Conservation (phyloP, 306 rosid species). For the Quercus ilex region DNA sequence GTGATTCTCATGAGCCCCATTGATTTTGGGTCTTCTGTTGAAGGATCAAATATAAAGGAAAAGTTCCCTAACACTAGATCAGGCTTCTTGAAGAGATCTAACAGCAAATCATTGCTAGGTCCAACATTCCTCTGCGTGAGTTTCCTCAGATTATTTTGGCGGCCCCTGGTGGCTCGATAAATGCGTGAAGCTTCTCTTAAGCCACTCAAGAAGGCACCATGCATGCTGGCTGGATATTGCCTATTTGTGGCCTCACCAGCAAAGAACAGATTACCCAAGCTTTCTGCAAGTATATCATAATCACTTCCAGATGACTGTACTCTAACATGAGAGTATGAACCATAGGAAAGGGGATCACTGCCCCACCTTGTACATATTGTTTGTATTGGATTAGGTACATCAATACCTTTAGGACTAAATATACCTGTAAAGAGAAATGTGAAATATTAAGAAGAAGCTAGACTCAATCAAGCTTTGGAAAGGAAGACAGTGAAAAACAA, state of each 20-base stretch:
- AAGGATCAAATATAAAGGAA: slow-evolving; percentile 56
- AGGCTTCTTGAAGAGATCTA: slow-evolving; percentile 64
- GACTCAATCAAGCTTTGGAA: slow-evolving; percentile 12
- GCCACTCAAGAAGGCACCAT: slow-evolving; percentile 92
- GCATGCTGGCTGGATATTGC: slow-evolving; percentile 97
- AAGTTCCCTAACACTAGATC: slow-evolving; percentile 63
- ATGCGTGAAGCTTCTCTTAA: slow-evolving; percentile 88
- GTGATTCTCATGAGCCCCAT: slow-evolving; percentile 63
- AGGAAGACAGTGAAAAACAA: slow-evolving; percentile 2
- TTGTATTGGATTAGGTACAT: slow-evolving; percentile 77
- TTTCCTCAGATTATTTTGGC: slow-evolving; percentile 43
- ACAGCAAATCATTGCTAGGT: slow-evolving; percentile 38
- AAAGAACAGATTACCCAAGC: slow-evolving; percentile 76
- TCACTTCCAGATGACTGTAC: slow-evolving; percentile 80
- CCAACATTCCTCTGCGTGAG: slow-evolving; percentile 43
- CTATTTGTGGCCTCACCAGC: slow-evolving; percentile 96
- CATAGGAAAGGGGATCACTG: slow-evolving; percentile 78
- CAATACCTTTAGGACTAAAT: slow-evolving; percentile 62
- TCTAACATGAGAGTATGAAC: slow-evolving; percentile 90
- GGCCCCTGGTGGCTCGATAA: slow-evolving; percentile 34
- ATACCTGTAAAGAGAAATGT: slow-evolving; percentile 52
- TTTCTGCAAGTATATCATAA: slow-evolving; percentile 86
- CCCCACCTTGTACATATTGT: slow-evolving; percentile 96
- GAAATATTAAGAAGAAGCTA: not conserved
- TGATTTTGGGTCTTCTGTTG: slow-evolving; percentile 49